Percentiles rank a stretch among this genome's conserved stretches.
phyloP scores from a whole-genome alignment of 2,329 filamentous ascomycete genomes.

The Diplocarpon rosae region DNA sequence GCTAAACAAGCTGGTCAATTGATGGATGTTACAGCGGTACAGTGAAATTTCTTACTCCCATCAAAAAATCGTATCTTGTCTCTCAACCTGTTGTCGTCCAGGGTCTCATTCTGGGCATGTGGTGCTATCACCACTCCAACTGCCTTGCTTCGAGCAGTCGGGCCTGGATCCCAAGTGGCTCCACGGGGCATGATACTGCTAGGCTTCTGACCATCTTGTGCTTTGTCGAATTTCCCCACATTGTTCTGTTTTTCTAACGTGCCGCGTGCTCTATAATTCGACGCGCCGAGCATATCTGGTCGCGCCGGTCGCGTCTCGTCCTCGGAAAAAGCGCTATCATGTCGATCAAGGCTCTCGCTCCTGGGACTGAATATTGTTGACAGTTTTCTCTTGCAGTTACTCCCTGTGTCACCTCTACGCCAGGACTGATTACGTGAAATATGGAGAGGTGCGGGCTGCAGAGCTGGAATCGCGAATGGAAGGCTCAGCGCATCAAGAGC shows the following conservation, averaged over 20 bases:
- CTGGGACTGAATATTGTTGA: slow-evolving; percentile 16
- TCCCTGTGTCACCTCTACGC: slow-evolving; percentile 1
- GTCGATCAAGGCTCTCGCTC: not conserved
- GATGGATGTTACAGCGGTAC: not conserved
- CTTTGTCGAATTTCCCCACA: not conserved
- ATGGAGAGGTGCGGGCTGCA: slow-evolving; percentile 16
- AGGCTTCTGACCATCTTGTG: not conserved
- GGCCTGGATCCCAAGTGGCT: not conserved
- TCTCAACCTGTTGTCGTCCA: slow-evolving; percentile 9
- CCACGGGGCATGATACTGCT: slow-evolving; percentile 2
- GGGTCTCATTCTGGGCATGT: slow-evolving; percentile 4
- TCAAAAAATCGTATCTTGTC: slow-evolving; percentile 22
- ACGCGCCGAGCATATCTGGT: not conserved
- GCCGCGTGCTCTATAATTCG: not conserved
- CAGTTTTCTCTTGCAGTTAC: slow-evolving; percentile 7
- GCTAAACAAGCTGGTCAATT: slow-evolving; percentile 6
- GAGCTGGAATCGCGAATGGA: slow-evolving; percentile 7
- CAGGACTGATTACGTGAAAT: slow-evolving; percentile 4
- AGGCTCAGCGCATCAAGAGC: slow-evolving; percentile 20
- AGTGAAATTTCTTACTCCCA: slow-evolving; percentile 9
- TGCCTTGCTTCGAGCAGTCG: not conserved
- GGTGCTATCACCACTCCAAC: not conserved
- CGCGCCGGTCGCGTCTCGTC: not conserved
- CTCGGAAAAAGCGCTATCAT: slow-evolving; percentile 4
- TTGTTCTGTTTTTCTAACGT: not conserved